Percentiles rank a stretch among this genome's conserved stretches.
Evolutionary conservation across 208 protist genomes (phyloP).

Genomic region (Kentomonas sorsogonicus): DNA sequence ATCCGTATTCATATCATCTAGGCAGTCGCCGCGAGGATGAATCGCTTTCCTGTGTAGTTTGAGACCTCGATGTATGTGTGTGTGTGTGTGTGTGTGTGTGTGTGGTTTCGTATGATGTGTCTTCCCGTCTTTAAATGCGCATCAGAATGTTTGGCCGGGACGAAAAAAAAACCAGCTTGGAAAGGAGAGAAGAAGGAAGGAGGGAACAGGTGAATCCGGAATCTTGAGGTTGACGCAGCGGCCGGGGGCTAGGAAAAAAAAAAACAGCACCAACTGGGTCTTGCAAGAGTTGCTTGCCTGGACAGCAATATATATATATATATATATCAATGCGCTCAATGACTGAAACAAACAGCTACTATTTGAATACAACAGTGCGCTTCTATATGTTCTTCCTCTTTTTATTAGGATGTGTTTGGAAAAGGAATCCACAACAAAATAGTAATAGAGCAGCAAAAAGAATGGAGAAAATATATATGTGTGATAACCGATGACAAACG

Average conservation of each 20-base stretch:
- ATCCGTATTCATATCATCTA: constrained; percentile 42
- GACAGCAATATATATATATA: constrained; percentile 1
- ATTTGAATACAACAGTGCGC: too few species aligned
- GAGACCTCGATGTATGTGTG: neutral
- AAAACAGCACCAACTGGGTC: too few species aligned
- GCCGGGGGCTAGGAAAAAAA: too few species aligned
- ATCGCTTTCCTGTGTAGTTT: neutral
- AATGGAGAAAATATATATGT: neutral
- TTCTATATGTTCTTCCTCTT: too few species aligned
- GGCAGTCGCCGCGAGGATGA: too few species aligned
- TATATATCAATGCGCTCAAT: neutral
- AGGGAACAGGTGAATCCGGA: neutral
- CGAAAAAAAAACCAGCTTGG: constrained; percentile 4
- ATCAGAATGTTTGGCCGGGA: too few species aligned
- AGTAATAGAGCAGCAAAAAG: neutral
- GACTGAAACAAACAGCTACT: neutral
- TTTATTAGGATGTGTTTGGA: too few species aligned
- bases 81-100: constrained; percentile 13
- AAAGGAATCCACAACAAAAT: neutral
- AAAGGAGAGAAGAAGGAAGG: constrained; percentile 7
- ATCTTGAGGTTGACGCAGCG: too few species aligned
- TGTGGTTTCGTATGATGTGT: constrained; percentile 10
- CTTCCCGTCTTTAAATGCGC: too few species aligned
- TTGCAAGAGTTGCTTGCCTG: too few species aligned
- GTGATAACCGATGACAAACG: neutral